Percentiles rank a stretch among this genome's conserved stretches.
These are phyloP conservation scores for Coniferiporia weirii DNA, from an alignment of 1,284 basidiomycete genomes.

Conservation along the genomic window DNA sequence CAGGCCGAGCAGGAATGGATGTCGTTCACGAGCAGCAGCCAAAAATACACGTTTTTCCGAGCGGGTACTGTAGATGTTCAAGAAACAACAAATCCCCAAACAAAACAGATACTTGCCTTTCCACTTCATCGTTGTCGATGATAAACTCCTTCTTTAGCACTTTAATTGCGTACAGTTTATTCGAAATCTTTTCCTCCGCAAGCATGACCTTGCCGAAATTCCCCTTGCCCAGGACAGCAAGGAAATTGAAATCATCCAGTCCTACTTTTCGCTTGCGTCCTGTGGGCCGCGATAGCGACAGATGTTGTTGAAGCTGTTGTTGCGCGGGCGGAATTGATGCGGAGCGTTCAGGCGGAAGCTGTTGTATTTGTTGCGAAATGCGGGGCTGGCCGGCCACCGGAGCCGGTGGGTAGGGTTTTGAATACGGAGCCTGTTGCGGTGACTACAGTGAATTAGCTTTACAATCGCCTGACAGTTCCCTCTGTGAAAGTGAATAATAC, in stretches of 20 bases:
- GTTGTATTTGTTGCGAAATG: slow-evolving; percentile 20
- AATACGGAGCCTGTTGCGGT: slow-evolving; percentile 5
- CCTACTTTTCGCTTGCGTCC: slow-evolving; percentile 81
- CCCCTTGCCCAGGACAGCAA: slow-evolving; percentile 97
- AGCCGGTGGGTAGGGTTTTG: slow-evolving; percentile 15
- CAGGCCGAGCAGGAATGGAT: slow-evolving; percentile 94
- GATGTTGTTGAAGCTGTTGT: slow-evolving; percentile 23
- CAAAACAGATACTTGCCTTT: slow-evolving; percentile 60
- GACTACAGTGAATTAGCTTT: neutral
- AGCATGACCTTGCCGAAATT: slow-evolving; percentile 99
- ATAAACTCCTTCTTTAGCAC: slow-evolving; percentile 99
- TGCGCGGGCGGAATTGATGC: slow-evolving; percentile 27
- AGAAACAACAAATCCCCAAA: slow-evolving; percentile 15
- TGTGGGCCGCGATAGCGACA: slow-evolving; percentile 30
- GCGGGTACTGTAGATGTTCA: slow-evolving; percentile 70
- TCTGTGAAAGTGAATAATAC: neutral
- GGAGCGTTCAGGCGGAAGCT: slow-evolving; percentile 18
- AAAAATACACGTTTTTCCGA: slow-evolving; percentile 99
- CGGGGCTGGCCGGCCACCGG: slow-evolving; percentile 18
- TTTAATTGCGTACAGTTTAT: slow-evolving; percentile 95
- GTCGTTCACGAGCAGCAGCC: slow-evolving; percentile 91
- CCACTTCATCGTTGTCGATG: slow-evolving; percentile 99
- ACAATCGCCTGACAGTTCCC: neutral
- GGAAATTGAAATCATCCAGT: slow-evolving; percentile 98
- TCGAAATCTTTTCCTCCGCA: slow-evolving; percentile 94